Evolutionary conservation across 2,329 filamentous ascomycete genomes (phyloP).

Genomic region (Diaporthe sp.): DNA sequence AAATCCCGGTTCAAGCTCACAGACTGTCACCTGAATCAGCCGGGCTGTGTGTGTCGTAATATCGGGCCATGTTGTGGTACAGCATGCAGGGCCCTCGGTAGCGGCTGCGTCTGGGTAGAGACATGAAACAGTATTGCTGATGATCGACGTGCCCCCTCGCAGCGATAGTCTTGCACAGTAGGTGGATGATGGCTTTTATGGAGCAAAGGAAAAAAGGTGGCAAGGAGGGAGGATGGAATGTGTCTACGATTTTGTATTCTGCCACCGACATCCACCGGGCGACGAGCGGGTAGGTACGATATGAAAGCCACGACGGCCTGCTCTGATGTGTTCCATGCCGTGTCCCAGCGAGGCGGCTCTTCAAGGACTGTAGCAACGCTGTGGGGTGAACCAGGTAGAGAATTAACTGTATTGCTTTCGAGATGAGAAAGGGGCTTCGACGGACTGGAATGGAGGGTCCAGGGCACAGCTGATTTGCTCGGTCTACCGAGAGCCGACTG

Average conservation of each 20-base stretch:
- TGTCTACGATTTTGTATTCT: background rate
- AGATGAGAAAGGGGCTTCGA: constrained; percentile 21
- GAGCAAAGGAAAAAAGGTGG: background rate
- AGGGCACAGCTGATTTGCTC: constrained; percentile 30
- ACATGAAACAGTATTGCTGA: constrained; percentile 23
- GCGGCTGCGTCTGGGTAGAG: constrained; percentile 13
- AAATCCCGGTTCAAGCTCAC: constrained; percentile 14
- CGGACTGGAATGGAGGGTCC: constrained; percentile 21
- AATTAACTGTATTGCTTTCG: background rate
- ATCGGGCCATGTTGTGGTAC: constrained; percentile 15
- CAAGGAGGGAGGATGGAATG: background rate
- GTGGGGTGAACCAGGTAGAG: background rate
- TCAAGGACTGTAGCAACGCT: background rate
- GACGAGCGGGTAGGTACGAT: background rate
- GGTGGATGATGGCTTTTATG: background rate
- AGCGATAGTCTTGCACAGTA: background rate
- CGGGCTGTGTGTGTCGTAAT: constrained; percentile 12
- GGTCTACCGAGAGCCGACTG: constrained; percentile 32
- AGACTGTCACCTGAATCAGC: constrained; percentile 26
- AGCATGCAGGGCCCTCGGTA: constrained; percentile 22
- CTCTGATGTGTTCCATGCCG: background rate
- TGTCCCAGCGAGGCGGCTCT: background rate
- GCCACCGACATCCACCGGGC: background rate
- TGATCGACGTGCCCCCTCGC: constrained; percentile 2
- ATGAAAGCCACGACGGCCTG: background rate